Evolutionary conservation across 371 early-diverging fungal species (phyloP).

Genomic region (Syncephalastrum sp.): DNA sequence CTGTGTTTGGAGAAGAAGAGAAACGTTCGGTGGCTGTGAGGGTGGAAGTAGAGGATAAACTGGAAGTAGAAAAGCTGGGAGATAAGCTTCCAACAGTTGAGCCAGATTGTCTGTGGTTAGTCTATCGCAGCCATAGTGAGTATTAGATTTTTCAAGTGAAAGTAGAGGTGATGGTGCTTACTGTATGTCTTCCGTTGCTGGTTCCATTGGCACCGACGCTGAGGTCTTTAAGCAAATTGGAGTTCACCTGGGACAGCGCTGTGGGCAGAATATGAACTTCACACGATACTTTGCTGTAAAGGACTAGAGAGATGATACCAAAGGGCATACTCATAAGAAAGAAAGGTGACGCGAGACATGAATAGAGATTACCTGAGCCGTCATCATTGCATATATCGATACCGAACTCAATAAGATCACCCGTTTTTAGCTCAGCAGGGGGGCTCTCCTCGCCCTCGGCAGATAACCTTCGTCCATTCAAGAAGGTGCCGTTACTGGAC

Average conservation of each 20-base stretch:
- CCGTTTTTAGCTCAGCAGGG: conserved; percentile 59
- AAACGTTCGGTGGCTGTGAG: conserved; percentile 6
- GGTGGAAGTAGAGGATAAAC: conserved; percentile 6
- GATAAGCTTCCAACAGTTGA: conserved; percentile 8
- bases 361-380: conserved; percentile 31
- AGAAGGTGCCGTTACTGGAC: conserved; percentile 87
- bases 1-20: conserved; percentile 1
- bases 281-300: conserved; percentile 72
- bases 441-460: conserved; percentile 67
- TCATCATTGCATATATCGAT: conserved; percentile 79
- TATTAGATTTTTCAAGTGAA: background rate
- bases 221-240: conserved; percentile 25
- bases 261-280: conserved; percentile 46
- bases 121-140: conserved; percentile 1
- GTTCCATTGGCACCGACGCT: conserved; percentile 12
- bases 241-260: conserved; percentile 41
- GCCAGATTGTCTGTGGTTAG: conserved; percentile 12
- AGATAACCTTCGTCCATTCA: conserved; percentile 75
- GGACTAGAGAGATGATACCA: conserved; percentile 32
- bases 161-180: background rate
- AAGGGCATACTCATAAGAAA: conserved; percentile 1
- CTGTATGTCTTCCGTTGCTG: conserved; percentile 4
- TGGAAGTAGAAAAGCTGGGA: conserved; percentile 8
- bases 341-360: background rate
- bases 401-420: conserved; percentile 83